Base-by-base conservation (phyloP, 148 eudicot genomes). In the Linanthus parryae region DNA sequence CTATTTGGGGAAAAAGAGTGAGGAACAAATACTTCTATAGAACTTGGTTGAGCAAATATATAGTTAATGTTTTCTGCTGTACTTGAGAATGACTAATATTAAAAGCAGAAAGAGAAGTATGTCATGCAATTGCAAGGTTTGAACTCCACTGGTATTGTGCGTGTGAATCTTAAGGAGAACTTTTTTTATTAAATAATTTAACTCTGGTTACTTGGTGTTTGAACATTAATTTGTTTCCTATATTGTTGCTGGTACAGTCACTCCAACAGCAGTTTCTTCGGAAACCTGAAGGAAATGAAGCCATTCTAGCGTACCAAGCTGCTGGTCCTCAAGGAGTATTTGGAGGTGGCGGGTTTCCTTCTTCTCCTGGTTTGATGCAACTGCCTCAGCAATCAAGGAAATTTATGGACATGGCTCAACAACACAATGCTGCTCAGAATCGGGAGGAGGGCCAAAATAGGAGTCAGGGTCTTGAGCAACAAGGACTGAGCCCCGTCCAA, bases 281-380 rank as follows among this genome's bases (percentile, higher is more conserved):
- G 40, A 81, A 73, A 54, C 70, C 84, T 50, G 96, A 92, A 48
- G 94, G 85, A 64, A 81, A 82, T 63, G 96, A 84, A 45, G 62
- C 71, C 39, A 59, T 75, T 37, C 48, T 69, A 56, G 84, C 83
- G 51, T 84, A 73, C 67, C 95, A 79, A 69, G 70, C 79, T 29
- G 76, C 77, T 47, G 74, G 73, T 40, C 57, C 64, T 44, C 88
- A 73, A 30, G 92, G 84, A 56, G 63, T 62, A 52, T 55, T 75
- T 62, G 85, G 84, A 31, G 85, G 82, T 49, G 50, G 66, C 41
- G 79, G 62, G 57, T 79, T 76, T 52, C 66, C 58, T 54, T 52
- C 73, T 42, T 55, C 78, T 49, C 67, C 98, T 27, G 68, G 74
- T 58, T 65, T 81, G 37, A 52, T 59, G 66, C 95, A 79, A 54